Evolutionary conservation across 2,329 filamentous ascomycete species (phyloP), one percentile per base, ranked within the genome.

Genomic region (Clonostachys chloroleuca): DNA sequence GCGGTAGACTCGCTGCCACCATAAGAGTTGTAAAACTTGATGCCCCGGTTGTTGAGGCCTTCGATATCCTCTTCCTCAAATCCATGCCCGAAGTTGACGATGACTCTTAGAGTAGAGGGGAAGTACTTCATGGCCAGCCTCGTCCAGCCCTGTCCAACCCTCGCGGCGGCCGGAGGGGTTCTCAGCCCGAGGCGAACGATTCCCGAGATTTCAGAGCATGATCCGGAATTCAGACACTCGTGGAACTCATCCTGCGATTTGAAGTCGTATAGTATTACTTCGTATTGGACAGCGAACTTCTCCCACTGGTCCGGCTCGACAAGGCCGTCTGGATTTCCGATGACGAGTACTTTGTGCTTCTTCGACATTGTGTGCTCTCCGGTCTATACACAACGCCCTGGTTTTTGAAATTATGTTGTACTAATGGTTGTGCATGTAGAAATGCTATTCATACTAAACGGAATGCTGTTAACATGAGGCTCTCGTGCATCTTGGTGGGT

Each of bases 11-110:
- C 71, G 0, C 75, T 70, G 7, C 74, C 74, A 1, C 74, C 77
- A 51, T 80, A 68, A 3, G 73, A 63, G 50, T 77, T 80, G 59
- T 75, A 81, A 55, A 81, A 80, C 53, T 66, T 72, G 45, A 80
- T 67, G 16, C 63, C 64, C n/a, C 64, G 54, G n/a, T 50, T 46
- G 1, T 65, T 65, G 60, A 73, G 67, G 62, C 64, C 71, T 6
- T 67, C 55, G 2, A 74, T 63, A 42, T 72, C 65, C 30, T 47
- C 49, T 1, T 47, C 44, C 13, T 53, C 51, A 34, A 51, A 46
- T 6, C 51, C 51, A 43, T 53, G 51, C 2, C 51, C 51, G 18
- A 49, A 51, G 34, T 49, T 51, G 43, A 47, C 51, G 33, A 53
- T 48, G 42, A 53, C 47, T 42, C 45, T 51, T 13, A 53, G 47